Evolutionary conservation across 768 basidiomycete genomes (phyloP), one percentile per base, ranked within the genome.

Genomic region (Leccinellum rugosiceps): DNA sequence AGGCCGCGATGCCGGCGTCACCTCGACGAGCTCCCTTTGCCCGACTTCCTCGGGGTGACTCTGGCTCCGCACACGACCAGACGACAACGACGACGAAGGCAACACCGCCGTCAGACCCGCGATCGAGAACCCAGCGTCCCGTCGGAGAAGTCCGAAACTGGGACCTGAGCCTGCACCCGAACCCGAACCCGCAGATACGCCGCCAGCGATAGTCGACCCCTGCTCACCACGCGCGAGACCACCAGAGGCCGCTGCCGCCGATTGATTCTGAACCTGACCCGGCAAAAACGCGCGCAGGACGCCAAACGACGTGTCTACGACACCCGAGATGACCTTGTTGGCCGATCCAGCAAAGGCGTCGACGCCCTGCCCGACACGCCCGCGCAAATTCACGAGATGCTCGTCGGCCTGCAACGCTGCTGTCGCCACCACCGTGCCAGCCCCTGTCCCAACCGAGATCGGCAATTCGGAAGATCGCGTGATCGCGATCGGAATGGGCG

Each of bases 251-350:
- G 15, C 32, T 14, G 1, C 14, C 21, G 1, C 14, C 30, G 3
- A 32, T 19, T 3, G 26, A 3, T 3, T 30, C 55, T 0, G 53
- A 25, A 1, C 34, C 25, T 72, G 68, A 11, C 77, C 77, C 0
- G 82, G 92, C 53, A 95, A 78, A 44, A 94, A 76, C 4, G 91
- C 86, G 17, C 91, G 82, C 15, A 97, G 77, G 60, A 94, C 90
- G 17, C 91, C 90, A 72, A 95, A 94, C 3, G 90, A 92, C 0
- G 92, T 84, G 68, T 96, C 94, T 49, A 96, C 88, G 52, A 97
- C 93, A 23, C 91, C 94, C 6, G 81, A 86, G 52, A 92, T 73
- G 48, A 88, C 84, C 56, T 86, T 84, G 69, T 84, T 86, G 17
- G 94, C 94, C 0, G 89, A 87, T n/a, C 84, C 91, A 0, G 89